Base-by-base conservation (phyloP, 768 basidiomycete species). In the Chlorophyllum brunneum region DNA sequence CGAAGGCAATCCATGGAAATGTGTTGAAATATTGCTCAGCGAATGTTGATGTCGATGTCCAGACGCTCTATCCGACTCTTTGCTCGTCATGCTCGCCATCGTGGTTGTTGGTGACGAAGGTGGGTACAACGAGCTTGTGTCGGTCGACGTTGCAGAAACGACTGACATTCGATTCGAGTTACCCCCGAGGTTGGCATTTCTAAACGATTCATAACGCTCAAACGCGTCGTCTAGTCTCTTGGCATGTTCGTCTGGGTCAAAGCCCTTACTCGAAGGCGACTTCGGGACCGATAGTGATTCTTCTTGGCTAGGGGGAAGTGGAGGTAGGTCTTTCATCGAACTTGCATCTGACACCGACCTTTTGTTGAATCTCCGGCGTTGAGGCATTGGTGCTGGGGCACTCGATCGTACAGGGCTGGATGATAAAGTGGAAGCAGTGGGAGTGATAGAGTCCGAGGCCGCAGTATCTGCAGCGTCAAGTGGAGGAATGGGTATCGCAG, bases 131-230 rank as follows among this genome's bases (percentile, higher is more conserved):
- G 43, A 56, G 18, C 48, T 54, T 33, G 51, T 53, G 10, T 56
- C 54, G 5, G 79, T 61, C n/a, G 67, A 72, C 16, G 67, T 61
- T 2, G 65, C 69, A 10, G 86, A 89, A 2, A 85, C 76, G n/a
- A 81, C 70, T 7, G 88, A 87, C 54, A 85, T 66, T 45, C 86
- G 71, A 55, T 80, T 81, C 41, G 36, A 59, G 50, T 70, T 74
- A 18, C 30, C 46, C 62, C 56, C 57, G 5, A 56, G 30, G 18
- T 78, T 76, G 38, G 67, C 70, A 61, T 82, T 80, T 62, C 81
- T 81, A 68, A 85, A 94, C n/a, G 83, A 74, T 64, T 95, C 90
- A 62, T 95, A 97, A 31, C 92, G 77, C 51, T 90, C 89, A 65
- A 87, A 95, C 0, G 94, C 94, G 65, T 95, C 92, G 59, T 92